Evolutionary conservation across 768 basidiomycete genomes (phyloP).

Genomic region (Trichaptum fuscoviolaceum): DNA sequence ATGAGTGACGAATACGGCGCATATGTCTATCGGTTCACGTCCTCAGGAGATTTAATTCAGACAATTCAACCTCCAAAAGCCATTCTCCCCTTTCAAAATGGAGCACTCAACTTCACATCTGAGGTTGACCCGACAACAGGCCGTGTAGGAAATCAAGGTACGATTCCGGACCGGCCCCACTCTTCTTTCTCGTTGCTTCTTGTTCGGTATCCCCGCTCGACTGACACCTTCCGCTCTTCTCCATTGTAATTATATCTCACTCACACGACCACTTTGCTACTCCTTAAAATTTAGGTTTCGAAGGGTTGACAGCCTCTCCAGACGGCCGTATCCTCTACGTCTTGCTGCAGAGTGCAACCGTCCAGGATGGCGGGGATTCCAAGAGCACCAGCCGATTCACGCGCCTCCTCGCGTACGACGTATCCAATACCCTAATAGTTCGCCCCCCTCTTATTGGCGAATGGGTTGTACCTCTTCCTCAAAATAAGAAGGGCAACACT

Average conservation of each 20-base stretch:
- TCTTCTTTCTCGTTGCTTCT: neutral
- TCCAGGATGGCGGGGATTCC: slow-evolving; percentile 55
- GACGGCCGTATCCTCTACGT: slow-evolving; percentile 48
- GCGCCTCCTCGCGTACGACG: slow-evolving; percentile 51
- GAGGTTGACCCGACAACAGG: slow-evolving; percentile 45
- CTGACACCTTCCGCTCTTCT: neutral
- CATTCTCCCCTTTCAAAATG: slow-evolving; percentile 42
- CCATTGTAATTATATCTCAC: neutral
- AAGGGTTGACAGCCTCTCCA: slow-evolving; percentile 50
- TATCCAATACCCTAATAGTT: slow-evolving; percentile 27
- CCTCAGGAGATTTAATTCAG: slow-evolving; percentile 43
- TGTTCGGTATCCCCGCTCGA: neutral
- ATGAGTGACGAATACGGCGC: slow-evolving; percentile 68
- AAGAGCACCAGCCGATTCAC: slow-evolving; percentile 46
- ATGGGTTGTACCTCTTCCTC: slow-evolving; percentile 55
- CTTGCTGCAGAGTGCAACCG: slow-evolving; percentile 56
- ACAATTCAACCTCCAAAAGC: slow-evolving; percentile 57
- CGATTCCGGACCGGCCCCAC: neutral
- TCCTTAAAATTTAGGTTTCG: slow-evolving; percentile 40
- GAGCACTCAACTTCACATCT: slow-evolving; percentile 49
- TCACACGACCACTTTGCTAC: neutral
- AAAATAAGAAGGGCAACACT: slow-evolving; percentile 46
- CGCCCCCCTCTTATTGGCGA: slow-evolving; percentile 44
- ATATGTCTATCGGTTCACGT: slow-evolving; percentile 51
- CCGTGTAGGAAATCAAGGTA: slow-evolving; percentile 51